phyloP scores from a whole-genome alignment of 345 rosid genomes.

The Cochlearia excelsa region DNA sequence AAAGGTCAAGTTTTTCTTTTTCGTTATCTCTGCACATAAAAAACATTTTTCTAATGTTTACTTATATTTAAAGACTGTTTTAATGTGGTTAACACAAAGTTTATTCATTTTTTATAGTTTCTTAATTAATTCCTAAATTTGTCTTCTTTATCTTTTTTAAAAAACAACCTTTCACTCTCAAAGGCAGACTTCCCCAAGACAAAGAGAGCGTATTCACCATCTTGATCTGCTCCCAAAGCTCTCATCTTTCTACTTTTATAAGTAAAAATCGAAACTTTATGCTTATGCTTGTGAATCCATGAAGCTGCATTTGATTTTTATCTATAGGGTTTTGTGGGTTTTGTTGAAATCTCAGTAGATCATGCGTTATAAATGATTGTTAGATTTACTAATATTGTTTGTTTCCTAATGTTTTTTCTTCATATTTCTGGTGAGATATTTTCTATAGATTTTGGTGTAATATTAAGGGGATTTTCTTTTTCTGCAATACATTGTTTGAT shows the following conservation, averaged over 20 bases:
- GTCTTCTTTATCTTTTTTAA: neutral
- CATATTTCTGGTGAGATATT: slow-evolving; percentile 11
- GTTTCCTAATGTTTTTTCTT: slow-evolving; percentile 11
- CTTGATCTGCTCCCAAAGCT: neutral
- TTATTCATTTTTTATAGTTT: neutral
- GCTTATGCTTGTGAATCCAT: slow-evolving; percentile 20
- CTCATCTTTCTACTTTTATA: neutral
- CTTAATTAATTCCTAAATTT: too few species aligned
- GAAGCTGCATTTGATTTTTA: slow-evolving; percentile 22
- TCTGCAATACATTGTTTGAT: slow-evolving; percentile 22
- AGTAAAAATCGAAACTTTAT: neutral
- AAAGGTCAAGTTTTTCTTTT: too few species aligned
- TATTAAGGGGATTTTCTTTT: neutral
- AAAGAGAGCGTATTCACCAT: neutral
- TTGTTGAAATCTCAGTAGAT: neutral
- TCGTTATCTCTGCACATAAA: neutral
- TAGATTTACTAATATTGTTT: slow-evolving; percentile 27
- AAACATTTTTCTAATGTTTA: neutral
- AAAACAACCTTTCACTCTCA: neutral
- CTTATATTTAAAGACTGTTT: neutral
- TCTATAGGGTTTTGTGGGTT: slow-evolving; percentile 24
- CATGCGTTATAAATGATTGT: neutral
- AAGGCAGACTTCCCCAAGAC: neutral
- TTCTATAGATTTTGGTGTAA: slow-evolving; percentile 10
- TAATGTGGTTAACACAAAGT: neutral